These are phyloP conservation scores for Uromyces viciae-fabae DNA, from an alignment of 1,284 basidiomycete genomes.

Conservation along the genomic window DNA sequence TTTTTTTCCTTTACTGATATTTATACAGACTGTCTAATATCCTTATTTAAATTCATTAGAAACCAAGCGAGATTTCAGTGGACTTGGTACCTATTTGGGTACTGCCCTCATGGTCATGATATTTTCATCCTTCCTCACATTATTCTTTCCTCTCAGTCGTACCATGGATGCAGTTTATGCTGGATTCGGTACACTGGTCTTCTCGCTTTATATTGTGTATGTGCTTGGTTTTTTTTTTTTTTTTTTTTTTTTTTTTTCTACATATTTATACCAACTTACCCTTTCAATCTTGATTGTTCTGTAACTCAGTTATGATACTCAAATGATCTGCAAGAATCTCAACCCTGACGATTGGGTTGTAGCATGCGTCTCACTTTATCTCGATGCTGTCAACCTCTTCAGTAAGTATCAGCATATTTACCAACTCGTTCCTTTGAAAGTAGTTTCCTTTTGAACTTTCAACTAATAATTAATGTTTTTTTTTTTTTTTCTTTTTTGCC, in stretches of 20 bases:
- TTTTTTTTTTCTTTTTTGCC: not conserved
- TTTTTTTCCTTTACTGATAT: not conserved
- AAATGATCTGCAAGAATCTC: slow-evolving; percentile 44
- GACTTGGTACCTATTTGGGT: slow-evolving; percentile 32
- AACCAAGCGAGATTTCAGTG: slow-evolving; percentile 42
- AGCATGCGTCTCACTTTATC: slow-evolving; percentile 39
- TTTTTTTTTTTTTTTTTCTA: not conserved
- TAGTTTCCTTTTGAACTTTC: no score
- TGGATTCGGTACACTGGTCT: slow-evolving; percentile 33
- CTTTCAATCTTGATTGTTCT: no score
- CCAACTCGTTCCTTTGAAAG: no score
- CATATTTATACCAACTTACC: no score
- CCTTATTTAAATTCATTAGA: not conserved
- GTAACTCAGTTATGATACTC: slow-evolving; percentile 44
- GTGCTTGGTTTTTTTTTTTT: not conserved
- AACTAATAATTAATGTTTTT: not conserved
- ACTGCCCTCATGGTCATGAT: slow-evolving; percentile 41
- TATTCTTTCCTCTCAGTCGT: slow-evolving; percentile 41
- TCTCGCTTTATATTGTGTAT: slow-evolving; percentile 40
- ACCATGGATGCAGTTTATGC: slow-evolving; percentile 41
- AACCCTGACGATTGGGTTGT: slow-evolving; percentile 44
- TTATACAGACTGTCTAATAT: not conserved
- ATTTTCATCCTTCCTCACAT: slow-evolving; percentile 42
- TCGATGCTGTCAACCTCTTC: slow-evolving; percentile 41
- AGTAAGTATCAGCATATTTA: slow-evolving; percentile 23